Evolutionary conservation across 805 yeast species (phyloP).

Genomic region (Kodamaea nitidulidarum): DNA sequence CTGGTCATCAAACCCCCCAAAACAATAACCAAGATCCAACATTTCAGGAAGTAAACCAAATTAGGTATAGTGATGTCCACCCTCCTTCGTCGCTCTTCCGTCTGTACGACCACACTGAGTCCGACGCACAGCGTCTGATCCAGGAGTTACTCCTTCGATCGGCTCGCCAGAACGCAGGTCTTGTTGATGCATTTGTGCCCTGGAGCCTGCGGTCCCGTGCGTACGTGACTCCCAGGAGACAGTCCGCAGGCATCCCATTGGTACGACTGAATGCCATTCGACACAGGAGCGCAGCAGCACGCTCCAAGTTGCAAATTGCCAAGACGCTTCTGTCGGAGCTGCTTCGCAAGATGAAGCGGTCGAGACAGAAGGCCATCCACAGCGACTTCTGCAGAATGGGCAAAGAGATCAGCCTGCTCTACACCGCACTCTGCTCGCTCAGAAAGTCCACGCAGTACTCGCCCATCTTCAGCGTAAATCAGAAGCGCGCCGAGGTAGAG

Average conservation of each 20-base stretch:
- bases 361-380: not conserved
- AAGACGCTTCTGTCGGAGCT: constrained; percentile 6
- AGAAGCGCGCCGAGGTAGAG: constrained; percentile 3
- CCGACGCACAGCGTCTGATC: constrained; percentile 11
- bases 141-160: constrained; percentile 23
- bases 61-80: too few relatives aligned
- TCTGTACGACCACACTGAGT: too few relatives aligned
- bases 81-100: too few relatives aligned
- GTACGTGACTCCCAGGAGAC: not conserved
- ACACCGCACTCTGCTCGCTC: not conserved
- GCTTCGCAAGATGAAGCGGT: constrained; percentile 2
- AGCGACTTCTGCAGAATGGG: constrained; percentile 2
- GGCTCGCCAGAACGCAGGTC: constrained; percentile 20
- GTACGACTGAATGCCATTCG: constrained; percentile 34
- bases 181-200: constrained; percentile 2
- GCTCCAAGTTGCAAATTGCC: too few relatives aligned
- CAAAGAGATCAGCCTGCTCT: constrained; percentile 1
- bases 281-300: constrained; percentile 5
- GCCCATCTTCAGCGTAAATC: constrained; percentile 5
- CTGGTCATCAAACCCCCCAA: too few relatives aligned
- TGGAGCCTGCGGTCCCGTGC: not conserved
- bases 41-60: not conserved
- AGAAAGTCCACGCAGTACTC: constrained; percentile 1
- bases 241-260: constrained; percentile 21
- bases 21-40: too few relatives aligned